Evolutionary conservation across 306 rosid genomes (phyloP), one percentile per base, ranked within the genome.

Genomic region (Morella rubra): DNA sequence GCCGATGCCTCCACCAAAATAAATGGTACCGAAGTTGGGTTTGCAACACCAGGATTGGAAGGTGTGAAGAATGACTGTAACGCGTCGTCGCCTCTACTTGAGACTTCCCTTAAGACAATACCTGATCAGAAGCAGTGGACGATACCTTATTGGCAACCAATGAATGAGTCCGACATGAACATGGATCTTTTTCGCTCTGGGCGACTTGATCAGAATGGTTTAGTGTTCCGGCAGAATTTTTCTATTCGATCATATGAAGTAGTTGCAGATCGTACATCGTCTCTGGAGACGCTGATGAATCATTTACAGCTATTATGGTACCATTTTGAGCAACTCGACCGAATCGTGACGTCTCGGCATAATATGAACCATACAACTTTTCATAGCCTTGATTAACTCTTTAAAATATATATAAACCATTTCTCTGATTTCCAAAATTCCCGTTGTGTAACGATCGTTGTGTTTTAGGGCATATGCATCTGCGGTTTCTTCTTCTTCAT

Each of bases 111-210:
- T 76, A 93, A 96, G 77, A 93, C 86, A 76, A 85, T 96, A 79
- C 99, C 98, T 86, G 98, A 96, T 75, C 93, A 96, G 88, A 96
- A 96, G 84, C 98, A 96, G 87, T 96, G 98, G 99, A 96, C 90
- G 93, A 96, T 92, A 96, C 97, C 93, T 75, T 98, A 96, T 79
- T 96, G 99, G 99, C 93, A 96, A 83, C 99, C 99, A 59, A 91
- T 90, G 84, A n/a, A n/a, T n/a, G 88, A 97, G 49, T 68, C 96
- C 46, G 99, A 96, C 83, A 84, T 96, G 97, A 93, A 91, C 66
- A 81, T 92, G 19, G 99, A 96, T 72, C 90, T 97, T 1, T 96
- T 96, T 87, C 96, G 93, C 44, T 76, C 91, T 50, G 99, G 99
- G 69, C 88, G 81, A 83, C 88, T 96, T 85, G 98, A 92, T 77